Evolutionary conservation across 371 early-diverging fungal genomes (phyloP), one percentile per base, ranked within the genome.

Genomic region (Lichtheimia ramosa): DNA sequence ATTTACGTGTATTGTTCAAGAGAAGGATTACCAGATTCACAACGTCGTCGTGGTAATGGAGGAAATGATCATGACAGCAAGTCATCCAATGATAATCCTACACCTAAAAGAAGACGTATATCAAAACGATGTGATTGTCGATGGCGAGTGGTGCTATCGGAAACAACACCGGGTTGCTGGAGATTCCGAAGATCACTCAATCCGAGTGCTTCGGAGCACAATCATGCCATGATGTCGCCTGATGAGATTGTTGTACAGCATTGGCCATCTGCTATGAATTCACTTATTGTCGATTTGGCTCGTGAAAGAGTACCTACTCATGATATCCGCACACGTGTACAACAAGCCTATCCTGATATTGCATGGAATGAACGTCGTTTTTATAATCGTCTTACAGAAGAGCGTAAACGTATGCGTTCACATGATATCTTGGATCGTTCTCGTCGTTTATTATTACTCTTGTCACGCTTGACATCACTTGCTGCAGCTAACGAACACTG

Each of bases 361-460:
- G 68, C 75, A 15, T 86, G 86, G 86, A 84, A 86, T 53, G 86
- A 86, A 49, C 77, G 86, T 6, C 68, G 86, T 2, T 86, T 86
- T 49, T 86, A 86, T 43, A 86, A 86, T 56, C 71, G 86, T 18
- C 64, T 86, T 46, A 80, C 84, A 3, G 86, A 86, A 58, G 86
- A 84, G 52, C 71, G 86, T 27, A 55, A 55, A 27, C 18, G 56
- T 15, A 43, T 55, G 43, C 41, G 56, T 5, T 82, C 83, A 28
- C 72, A 73, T 4, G 73, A 68, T 15, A 70, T 73, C 0, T 60
- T 77, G 1, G 70, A 74, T n/a, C 65, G 75, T n/a, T 57, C 69
- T 20, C 75, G 70, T 18, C 51, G 75, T 0, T 48, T 77, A 2
- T 20, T 74, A 0, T 18, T 65, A 3, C 48, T 74, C 1, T 70